A percentile compares a stretch with the other conserved stretches of the same genome.
These are phyloP conservation scores for Spergularia marina DNA, from an alignment of 148 eudicot species.

Conservation along the genomic window DNA sequence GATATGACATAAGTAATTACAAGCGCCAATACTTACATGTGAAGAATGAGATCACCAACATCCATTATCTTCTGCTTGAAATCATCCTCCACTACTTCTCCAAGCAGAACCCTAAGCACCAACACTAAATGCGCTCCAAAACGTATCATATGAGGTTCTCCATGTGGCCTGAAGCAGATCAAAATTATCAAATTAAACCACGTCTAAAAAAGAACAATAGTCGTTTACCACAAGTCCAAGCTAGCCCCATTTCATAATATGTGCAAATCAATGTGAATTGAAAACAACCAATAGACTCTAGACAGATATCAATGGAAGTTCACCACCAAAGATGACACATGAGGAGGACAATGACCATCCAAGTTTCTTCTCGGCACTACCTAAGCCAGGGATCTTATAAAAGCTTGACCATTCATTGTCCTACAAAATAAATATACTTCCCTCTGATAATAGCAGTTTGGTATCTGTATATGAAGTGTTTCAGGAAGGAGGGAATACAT, in stretches of 20 bases:
- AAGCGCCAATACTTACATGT: conserved; percentile 57
- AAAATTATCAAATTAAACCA: conserved; percentile 1
- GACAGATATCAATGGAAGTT: neutral
- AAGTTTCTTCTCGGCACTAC: neutral
- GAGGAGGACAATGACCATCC: neutral
- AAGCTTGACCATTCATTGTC: neutral
- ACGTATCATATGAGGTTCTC: conserved; percentile 95
- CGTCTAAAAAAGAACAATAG: neutral
- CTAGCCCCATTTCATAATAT: neutral
- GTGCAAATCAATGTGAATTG: neutral
- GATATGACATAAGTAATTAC: neutral
- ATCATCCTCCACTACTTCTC: conserved; percentile 68
- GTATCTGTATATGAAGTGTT: neutral
- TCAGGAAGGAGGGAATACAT: neutral
- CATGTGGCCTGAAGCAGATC: conserved; percentile 46
- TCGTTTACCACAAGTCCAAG: neutral
- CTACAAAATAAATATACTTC: neutral
- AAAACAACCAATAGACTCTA: neutral
- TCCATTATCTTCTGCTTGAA: conserved; percentile 86
- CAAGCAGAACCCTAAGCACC: conserved; percentile 76
- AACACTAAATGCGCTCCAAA: conserved; percentile 95
- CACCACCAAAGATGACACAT: neutral
- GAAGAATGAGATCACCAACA: conserved; percentile 93
- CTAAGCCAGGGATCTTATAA: neutral
- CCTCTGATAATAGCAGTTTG: neutral